Evolutionary conservation across 2,329 filamentous ascomycete genomes (phyloP), one percentile per base, ranked within the genome.

Genomic region (Exophiala lecanii-corni): DNA sequence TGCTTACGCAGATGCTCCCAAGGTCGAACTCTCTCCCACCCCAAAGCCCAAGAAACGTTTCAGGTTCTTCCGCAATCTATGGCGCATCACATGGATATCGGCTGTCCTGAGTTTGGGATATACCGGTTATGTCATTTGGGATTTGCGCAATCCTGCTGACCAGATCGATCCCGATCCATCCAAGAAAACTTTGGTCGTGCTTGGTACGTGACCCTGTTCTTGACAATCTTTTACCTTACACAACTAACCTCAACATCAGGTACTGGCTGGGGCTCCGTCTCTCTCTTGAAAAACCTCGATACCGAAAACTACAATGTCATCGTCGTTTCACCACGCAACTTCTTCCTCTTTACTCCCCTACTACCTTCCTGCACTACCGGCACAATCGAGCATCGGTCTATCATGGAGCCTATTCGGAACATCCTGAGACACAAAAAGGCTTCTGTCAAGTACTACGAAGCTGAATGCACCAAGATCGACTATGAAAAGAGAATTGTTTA

Each of bases 261-360:
- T 62, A 94, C 89, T 58, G 92, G 92, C 57, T 98, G 92, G 92
- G 92, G 83, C 57, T 88, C 91, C 32, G 88, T 98, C 60, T 94
- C 91, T 49, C 82, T 98, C 49, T 80, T 98, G 55, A 98, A 98
- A 80, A 96, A 94, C 66, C 86, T 98, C 68, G 89, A 98, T 64
- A 96, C 91, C 50, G 86, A 94, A 68, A 94, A 97, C 78, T 98
- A 97, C 80, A 97, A 98, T 67, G 91, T 97, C 67, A 70, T 97
- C 63, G 89, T 98, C 65, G 87, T 98, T 66, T 97, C 92, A 37
- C 92, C 92, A 41, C 87, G 92, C 65, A 98, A 98, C 74, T 98
- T 95, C 79, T 98, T 98, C 82, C 84, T 98, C 57, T 98, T 98
- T 78, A 98, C 92, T 20, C 92, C 92, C 48, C 81, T 98, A 47